phyloP scores from a whole-genome alignment of 768 basidiomycete species.

The Podaxis sp. region DNA sequence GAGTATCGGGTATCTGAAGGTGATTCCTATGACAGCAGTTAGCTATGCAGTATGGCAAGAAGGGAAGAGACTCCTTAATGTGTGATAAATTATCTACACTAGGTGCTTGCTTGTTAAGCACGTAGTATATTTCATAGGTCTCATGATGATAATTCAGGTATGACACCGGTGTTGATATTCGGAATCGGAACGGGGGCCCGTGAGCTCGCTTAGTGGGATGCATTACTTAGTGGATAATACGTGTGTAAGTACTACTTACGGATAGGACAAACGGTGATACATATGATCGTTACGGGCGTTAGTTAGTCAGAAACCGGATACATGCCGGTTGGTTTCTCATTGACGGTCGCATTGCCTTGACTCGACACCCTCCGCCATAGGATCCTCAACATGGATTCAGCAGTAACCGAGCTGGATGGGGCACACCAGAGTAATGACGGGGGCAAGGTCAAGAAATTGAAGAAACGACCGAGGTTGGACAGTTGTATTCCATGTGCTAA shows the following conservation, averaged over 20 bases:
- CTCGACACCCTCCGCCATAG: background rate
- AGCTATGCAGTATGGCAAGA: constrained; percentile 91
- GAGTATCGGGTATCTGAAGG: constrained; percentile 89
- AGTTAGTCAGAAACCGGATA: constrained; percentile 12
- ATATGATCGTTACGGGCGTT: constrained; percentile 1
- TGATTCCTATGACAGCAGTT: constrained; percentile 94
- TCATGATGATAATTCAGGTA: background rate
- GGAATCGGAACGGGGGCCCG: background rate
- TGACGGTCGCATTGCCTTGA: background rate
- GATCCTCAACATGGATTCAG: constrained; percentile 2
- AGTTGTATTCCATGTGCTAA: constrained; percentile 59
- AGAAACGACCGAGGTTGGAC: constrained; percentile 41
- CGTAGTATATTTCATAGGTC: background rate
- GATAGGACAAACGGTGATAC: constrained; percentile 11
- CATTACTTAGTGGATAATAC: background rate
- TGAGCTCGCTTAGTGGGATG: background rate
- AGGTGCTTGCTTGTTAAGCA: background rate
- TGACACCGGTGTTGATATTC: background rate
- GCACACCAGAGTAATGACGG: constrained; percentile 3
- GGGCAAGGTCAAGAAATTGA: constrained; percentile 46
- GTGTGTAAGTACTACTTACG: background rate
- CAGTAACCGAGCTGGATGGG: background rate
- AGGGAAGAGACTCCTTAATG: constrained; percentile 55
- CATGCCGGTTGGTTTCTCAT: background rate
- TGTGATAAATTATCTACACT: constrained; percentile 23